phyloP scores from a whole-genome alignment of 2,329 filamentous ascomycete genomes.

The Talaromyces islandicus region DNA sequence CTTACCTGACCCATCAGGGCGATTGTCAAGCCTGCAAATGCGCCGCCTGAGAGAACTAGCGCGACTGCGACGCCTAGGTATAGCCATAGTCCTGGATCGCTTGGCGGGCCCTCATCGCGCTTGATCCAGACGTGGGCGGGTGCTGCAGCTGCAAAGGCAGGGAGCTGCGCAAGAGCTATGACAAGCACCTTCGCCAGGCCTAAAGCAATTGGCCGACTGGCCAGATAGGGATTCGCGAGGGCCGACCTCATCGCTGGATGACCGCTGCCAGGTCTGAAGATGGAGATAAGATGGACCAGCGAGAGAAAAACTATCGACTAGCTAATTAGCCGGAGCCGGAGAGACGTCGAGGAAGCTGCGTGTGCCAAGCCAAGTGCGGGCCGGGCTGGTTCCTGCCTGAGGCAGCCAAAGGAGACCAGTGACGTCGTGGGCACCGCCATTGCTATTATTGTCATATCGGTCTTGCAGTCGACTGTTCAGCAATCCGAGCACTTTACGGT shows the following conservation, averaged over 20 bases:
- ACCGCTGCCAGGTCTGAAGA: neutral
- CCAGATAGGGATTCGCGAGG: constrained; percentile 24
- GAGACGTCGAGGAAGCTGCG: neutral
- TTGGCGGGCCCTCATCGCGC: constrained; percentile 43
- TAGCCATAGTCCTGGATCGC: constrained; percentile 67
- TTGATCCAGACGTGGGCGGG: constrained; percentile 13
- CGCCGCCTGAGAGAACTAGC: constrained; percentile 81
- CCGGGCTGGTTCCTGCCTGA: neutral
- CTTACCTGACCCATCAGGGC: constrained; percentile 57
- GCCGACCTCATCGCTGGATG: constrained; percentile 13
- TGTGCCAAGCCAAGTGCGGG: neutral
- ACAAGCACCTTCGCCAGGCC: constrained; percentile 37
- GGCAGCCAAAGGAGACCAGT: neutral
- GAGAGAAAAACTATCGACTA: too few species aligned
- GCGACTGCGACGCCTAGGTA: constrained; percentile 72
- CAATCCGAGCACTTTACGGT: neutral
- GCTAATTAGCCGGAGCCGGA: neutral
- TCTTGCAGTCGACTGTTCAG: neutral
- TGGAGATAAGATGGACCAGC: neutral
- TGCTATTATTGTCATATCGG: neutral
- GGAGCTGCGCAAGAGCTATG: constrained; percentile 31
- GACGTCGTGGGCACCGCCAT: neutral
- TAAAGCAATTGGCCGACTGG: constrained; percentile 33
- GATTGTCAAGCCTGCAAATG: constrained; percentile 83
- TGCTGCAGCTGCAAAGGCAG: constrained; percentile 34